Evolutionary conservation across 208 protist genomes (phyloP).

Genomic region (Acanthamoeba triangularis): DNA sequence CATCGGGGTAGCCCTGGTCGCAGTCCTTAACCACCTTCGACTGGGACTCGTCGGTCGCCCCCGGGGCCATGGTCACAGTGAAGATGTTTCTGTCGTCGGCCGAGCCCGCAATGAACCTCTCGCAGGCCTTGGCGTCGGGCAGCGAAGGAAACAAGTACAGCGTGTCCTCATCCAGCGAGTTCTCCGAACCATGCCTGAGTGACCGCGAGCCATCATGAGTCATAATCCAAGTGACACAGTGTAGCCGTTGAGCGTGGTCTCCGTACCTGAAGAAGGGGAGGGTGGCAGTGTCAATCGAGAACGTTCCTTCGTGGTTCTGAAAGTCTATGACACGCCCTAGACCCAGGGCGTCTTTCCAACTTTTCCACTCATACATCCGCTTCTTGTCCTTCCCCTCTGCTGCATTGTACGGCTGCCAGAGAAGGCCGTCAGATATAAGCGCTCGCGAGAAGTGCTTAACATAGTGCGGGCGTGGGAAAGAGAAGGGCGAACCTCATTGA

Average conservation of each 20-base stretch:
- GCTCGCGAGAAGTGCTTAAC: not conserved
- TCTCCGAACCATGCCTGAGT: not conserved
- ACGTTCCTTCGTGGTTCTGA: not conserved
- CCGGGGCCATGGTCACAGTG: not conserved
- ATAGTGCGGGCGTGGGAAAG: not conserved
- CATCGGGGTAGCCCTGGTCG: slow-evolving; percentile 43
- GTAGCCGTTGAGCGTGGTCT: too few relatives aligned
- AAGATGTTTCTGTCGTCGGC: not conserved
- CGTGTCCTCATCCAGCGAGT: slow-evolving; percentile 29
- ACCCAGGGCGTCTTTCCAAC: not conserved
- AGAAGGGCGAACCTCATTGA: not conserved
- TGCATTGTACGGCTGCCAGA: not conserved
- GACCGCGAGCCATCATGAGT: not conserved
- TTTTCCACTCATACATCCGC: not conserved
- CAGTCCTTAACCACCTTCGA: slow-evolving; percentile 13
- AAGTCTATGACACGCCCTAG: not conserved
- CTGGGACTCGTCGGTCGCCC: not conserved
- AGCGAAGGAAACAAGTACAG: slow-evolving; percentile 2
- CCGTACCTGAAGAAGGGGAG: not conserved
- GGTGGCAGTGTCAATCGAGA: not conserved
- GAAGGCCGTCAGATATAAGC: not conserved
- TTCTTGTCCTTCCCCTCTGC: not conserved
- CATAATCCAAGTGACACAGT: too few relatives aligned
- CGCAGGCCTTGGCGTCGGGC: slow-evolving; percentile 3
- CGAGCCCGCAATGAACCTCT: not conserved